Percentiles rank a stretch among this genome's conserved stretches.
Conservation (phyloP, 1,284 basidiomycete genomes). For the Vanrija humicola region DNA sequence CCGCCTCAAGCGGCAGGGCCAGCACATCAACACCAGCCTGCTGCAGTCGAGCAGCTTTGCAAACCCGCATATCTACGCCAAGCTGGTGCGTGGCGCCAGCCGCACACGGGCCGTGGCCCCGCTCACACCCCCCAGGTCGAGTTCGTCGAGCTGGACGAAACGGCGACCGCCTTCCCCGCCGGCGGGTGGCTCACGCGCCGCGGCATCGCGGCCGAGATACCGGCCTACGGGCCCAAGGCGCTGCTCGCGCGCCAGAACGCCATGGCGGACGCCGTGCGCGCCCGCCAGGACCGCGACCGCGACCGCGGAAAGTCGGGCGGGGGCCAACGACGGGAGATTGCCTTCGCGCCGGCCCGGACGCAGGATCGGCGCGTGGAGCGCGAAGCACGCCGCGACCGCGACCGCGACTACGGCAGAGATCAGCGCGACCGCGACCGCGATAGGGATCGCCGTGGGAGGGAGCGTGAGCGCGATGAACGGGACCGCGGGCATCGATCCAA, state of each 20-base stretch:
- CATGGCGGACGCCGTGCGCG: constrained; percentile 57
- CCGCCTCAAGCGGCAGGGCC: constrained; percentile 64
- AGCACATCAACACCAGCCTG: constrained; percentile 90
- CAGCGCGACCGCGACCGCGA: not conserved
- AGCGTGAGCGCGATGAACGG: not conserved
- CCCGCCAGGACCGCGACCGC: constrained; percentile 50
- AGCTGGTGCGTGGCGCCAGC: constrained; percentile 59
- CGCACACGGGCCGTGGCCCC: too few relatives aligned
- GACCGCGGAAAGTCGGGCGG: constrained; percentile 37
- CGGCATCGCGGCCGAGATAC: constrained; percentile 23
- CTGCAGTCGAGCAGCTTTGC: constrained; percentile 85
- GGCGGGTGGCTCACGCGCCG: constrained; percentile 39
- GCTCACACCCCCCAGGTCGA: constrained; percentile 56
- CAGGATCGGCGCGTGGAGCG: constrained; percentile 4
- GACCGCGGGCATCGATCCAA: not conserved
- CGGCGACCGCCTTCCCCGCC: constrained; percentile 69
- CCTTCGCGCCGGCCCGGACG: constrained; percentile 51
- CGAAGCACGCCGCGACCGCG: constrained; percentile 8
- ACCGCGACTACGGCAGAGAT: constrained; percentile 16
- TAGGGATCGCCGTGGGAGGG: not conserved
- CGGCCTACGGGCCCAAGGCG: constrained; percentile 28
- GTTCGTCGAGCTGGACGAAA: constrained; percentile 84
- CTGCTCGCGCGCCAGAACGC: constrained; percentile 55
- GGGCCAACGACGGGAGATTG: constrained; percentile 55
- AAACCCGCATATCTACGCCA: constrained; percentile 89